Base-by-base conservation (phyloP, 495 filamentous ascomycete genomes). In the Neurospora tetraspora region DNA sequence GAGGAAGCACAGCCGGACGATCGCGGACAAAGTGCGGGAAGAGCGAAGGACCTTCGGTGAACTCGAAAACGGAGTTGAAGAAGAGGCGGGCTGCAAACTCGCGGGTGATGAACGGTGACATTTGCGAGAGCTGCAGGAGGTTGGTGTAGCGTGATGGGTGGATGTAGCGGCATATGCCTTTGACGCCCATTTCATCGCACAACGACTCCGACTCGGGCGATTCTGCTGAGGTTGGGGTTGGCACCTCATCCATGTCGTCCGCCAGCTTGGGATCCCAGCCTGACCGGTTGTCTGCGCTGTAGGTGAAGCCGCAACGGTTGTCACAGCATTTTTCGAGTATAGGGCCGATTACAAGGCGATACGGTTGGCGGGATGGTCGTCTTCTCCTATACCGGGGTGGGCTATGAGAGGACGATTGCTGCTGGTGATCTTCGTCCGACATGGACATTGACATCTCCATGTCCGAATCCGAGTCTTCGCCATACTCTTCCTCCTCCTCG, bases 31-130 rank as follows among this genome's bases (percentile, higher is more conserved):
- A 73, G 14, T 14, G 3, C 5, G 65, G n/a, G 37, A 71, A 69
- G 36, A 20, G 39, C 43, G 68, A 47, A 0, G 72, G 59, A 1
- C 65, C 72, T 1, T 69, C 69, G 16, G 40, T 0, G 6, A 75
- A 45, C 31, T 71, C 71, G 5, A 75, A 27, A 8, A 42, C 42
- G 40, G 71, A 39, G n/a, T 53, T 45, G 34, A 20, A 20, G 71
- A 71, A 75, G 14, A 75, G 40, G 18, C 18, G 9, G 7, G 39
- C 5, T 34, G 71, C 72, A 2, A 75, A 72, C 40, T 75, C 74
- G 12, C 11, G 16, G 7, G 69, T 69, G 1, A 75, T 59, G 4
- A 14, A n/a, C 7, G 68, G 71, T 2, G 27, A 37, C 31, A 73
- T 69, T 31, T 75, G 65, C 3, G 70, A 20, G 4, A 74, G 73